These are phyloP conservation scores for Ceratocystiopsis brevicomis DNA, from an alignment of 2,329 filamentous ascomycete species.

Conservation along the genomic window DNA sequence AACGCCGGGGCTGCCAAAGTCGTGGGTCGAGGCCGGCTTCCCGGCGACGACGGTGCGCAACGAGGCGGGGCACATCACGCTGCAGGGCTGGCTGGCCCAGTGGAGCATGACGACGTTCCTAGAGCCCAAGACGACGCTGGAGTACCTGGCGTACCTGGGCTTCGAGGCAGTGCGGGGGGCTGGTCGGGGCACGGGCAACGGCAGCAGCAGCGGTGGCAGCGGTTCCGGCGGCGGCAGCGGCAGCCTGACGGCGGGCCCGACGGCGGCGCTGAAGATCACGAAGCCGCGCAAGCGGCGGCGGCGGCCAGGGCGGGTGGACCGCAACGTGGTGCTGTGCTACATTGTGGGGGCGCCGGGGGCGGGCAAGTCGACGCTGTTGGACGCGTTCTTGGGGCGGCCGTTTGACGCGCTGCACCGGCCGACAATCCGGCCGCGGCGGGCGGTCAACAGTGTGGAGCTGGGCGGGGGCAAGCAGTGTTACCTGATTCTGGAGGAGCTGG, in stretches of 20 bases:
- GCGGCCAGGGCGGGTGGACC: slow-evolving; percentile 67
- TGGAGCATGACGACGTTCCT: slow-evolving; percentile 99
- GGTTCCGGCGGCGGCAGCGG: slow-evolving; percentile 13
- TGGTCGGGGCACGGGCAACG: too few species aligned
- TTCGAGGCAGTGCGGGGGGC: slow-evolving; percentile 48
- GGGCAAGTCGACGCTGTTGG: slow-evolving; percentile 79
- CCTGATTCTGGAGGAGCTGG: slow-evolving; percentile 84
- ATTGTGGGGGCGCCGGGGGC: slow-evolving; percentile 69
- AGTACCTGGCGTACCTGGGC: slow-evolving; percentile 88
- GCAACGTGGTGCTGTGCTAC: slow-evolving; percentile 89
- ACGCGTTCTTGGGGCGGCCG: slow-evolving; percentile 76
- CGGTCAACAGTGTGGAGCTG: slow-evolving; percentile 90
- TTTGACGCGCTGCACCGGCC: slow-evolving; percentile 74
- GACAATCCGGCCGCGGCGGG: slow-evolving; percentile 83
- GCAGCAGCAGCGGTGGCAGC: too few species aligned
- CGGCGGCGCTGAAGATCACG: slow-evolving; percentile 76
- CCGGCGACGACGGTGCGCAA: slow-evolving; percentile 88
- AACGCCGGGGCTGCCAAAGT: slow-evolving; percentile 70
- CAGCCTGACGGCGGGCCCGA: slow-evolving; percentile 15
- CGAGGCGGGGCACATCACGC: slow-evolving; percentile 82
- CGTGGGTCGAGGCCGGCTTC: slow-evolving; percentile 78
- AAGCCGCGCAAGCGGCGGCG: slow-evolving; percentile 74
- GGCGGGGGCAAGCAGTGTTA: slow-evolving; percentile 95
- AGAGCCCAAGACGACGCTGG: slow-evolving; percentile 83
- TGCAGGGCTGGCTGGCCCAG: slow-evolving; percentile 95